Percentiles rank a stretch among this genome's conserved stretches.
These are phyloP conservation scores for Plasmodium cynomolgi DNA, from an alignment of 169 alveolate genomes.

Conservation along the genomic window DNA sequence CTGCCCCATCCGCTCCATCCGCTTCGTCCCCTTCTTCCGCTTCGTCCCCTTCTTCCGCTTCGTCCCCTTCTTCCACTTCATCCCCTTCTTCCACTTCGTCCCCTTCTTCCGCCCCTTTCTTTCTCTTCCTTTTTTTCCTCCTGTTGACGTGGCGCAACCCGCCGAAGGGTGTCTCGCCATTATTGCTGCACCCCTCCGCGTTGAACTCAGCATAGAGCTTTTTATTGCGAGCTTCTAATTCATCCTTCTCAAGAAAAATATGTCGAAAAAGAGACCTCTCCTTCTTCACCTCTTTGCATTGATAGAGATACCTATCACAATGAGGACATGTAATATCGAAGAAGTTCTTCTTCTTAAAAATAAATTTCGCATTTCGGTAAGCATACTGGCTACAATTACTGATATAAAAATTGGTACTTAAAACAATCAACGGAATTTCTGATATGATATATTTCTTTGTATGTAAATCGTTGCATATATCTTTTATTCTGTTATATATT, in stretches of 20 bases:
- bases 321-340: conserved; percentile 51
- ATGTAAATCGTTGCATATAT: conserved; percentile 16
- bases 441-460: conserved; percentile 27
- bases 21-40: background rate
- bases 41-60: background rate
- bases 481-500: conserved; percentile 33
- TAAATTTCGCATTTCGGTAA: conserved; percentile 12
- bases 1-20: background rate
- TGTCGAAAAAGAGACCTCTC: conserved; percentile 19
- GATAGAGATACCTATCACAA: conserved; percentile 45
- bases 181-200: background rate
- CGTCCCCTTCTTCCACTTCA: background rate
- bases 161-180: background rate
- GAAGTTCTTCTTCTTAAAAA: conserved; percentile 34
- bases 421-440: conserved; percentile 14
- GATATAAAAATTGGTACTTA: conserved; percentile 21
- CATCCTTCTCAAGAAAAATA: background rate
- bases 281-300: conserved; percentile 48
- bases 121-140: background rate
- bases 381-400: conserved; percentile 25
- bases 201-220: background rate
- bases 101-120: background rate
- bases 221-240: background rate
- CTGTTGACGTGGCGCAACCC: background rate
- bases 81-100: background rate